phyloP scores from a whole-genome alignment of 441 rosid species.

The Brassica balearica region DNA sequence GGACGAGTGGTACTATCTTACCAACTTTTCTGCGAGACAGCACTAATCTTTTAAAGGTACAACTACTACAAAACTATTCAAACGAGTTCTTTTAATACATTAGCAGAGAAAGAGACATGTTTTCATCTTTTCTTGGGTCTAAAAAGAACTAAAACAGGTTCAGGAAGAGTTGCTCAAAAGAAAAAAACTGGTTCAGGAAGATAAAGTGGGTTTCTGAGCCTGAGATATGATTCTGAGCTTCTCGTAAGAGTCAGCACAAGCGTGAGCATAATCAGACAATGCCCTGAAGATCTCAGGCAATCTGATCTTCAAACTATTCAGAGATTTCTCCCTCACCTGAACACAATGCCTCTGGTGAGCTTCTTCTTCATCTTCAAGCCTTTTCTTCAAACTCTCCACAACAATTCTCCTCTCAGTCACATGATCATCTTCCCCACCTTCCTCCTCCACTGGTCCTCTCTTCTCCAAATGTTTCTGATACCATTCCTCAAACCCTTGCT shows the following conservation, averaged over 20 bases:
- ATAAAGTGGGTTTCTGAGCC: constrained; percentile 42
- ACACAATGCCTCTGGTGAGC: constrained; percentile 72
- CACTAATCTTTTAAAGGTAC: too few relatives aligned
- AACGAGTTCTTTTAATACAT: too few relatives aligned
- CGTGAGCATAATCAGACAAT: constrained; percentile 66
- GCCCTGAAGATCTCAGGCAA: constrained; percentile 89
- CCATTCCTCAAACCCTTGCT: not conserved
- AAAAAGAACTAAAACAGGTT: too few relatives aligned
- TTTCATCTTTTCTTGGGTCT: too few relatives aligned
- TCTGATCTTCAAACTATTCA: constrained; percentile 74
- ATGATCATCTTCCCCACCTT: constrained; percentile 50
- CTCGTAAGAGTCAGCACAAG: constrained; percentile 72
- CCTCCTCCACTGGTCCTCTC: not conserved
- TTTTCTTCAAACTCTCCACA: constrained; percentile 76
- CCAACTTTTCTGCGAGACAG: too few relatives aligned
- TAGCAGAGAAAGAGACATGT: too few relatives aligned
- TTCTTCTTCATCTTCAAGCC: constrained; percentile 74
- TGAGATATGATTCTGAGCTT: constrained; percentile 56
- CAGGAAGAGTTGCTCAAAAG: too few relatives aligned
- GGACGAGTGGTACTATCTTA: constrained; percentile 74
- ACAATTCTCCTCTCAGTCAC: constrained; percentile 70
- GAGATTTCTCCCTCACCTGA: constrained; percentile 91
- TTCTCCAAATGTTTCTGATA: not conserved
- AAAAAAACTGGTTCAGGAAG: constrained; percentile 28
- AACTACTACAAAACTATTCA: too few relatives aligned